Evolutionary conservation across 768 basidiomycete genomes (phyloP), one percentile per base, ranked within the genome.

Genomic region (Austroboletus eburneus): DNA sequence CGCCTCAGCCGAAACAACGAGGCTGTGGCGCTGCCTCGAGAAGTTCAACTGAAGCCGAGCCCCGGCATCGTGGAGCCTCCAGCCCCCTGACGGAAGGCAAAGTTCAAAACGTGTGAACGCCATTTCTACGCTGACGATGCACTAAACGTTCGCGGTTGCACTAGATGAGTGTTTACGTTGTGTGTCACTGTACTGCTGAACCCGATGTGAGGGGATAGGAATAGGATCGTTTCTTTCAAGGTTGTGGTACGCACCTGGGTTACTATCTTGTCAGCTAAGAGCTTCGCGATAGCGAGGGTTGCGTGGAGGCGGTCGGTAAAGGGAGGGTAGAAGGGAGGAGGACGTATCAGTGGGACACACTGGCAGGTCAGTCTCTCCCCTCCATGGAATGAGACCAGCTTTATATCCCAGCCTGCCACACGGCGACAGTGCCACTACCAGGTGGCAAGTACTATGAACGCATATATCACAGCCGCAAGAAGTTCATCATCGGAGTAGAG

Each of bases 371-470:
- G 33, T 18, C 35, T 49, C 12, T 33, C 45, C 52, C 27, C 33
- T 23, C 20, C 37, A 24, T 41, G 43, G 46, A 33, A 35, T 9
- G 39, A 18, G 34, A 17, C 35, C 27, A 34, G 42, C 46, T 34
- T 52, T 60, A 48, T 60, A 62, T 60, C 48, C 56, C 33, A 39
- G 20, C 13, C 49, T 61, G 58, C 58, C 58, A 50, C 58, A 59
- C 52, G 52, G 40, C 20, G 45, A 58, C 56, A 55, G 55, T 40
- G 58, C 58, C 59, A 61, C 50, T 58, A 40, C 48, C 58, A 60
- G 59, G 59, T 56, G 58, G 59, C 53, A 12, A 48, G 27, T 48
- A 16, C 6, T 35, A 50, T 50, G 42, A 55, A 29, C 39, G 32
- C 38, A 39, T 34, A n/a, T n/a, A 23, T 34, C 58, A 60, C 59